Evolutionary conservation across 2,329 filamentous ascomycete genomes (phyloP), one percentile per base, ranked within the genome.

Genomic region (Arthroderma uncinatum): DNA sequence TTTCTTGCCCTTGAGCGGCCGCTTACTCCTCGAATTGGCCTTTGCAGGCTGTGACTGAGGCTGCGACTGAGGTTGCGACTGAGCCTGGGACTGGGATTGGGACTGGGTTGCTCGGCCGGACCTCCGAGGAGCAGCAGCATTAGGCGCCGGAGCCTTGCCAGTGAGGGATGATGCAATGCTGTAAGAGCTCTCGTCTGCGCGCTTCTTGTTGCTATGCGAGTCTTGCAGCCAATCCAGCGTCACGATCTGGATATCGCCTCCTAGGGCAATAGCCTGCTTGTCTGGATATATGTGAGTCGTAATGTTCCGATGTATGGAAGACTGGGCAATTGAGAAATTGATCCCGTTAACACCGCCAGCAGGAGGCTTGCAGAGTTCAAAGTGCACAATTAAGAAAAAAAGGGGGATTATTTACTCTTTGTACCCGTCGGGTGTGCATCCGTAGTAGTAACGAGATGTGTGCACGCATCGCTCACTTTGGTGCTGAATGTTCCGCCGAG

Each of bases 151-250:
- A 28, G 58, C 37, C 28, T 23, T 33, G 53, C 59, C 21, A 40
- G 44, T 5, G 34, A 23, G 7, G 25, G 25, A 28, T 16, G 52
- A 48, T 25, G 55, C 30, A 16, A 77, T 60, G 1, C 71, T 55
- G 59, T 75, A 76, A 0, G 66, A 58, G 12, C 69, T 67, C 56
- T 74, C 73, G 7, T 72, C 63, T 7, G 76, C 64, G 33, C 71
- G 74, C 9, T 70, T 66, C 48, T 72, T 73, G 14, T 71, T 67
- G 12, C 71, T 60, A 37, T 79, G 70, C 21, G 77, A 82, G n/a
- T 83, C 77, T 1, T 79, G 61, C n/a, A 84, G 70, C 86, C 86
- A 89, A 12, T 79, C 70, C 0, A 84, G 67, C 8, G 70, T 74
- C 25, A 89, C 77, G 48, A 88, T 75, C 2, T 76, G 75, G 10